Evolutionary conservation across 495 filamentous ascomycete genomes (phyloP).

Genomic region (Platismatia glauca): DNA sequence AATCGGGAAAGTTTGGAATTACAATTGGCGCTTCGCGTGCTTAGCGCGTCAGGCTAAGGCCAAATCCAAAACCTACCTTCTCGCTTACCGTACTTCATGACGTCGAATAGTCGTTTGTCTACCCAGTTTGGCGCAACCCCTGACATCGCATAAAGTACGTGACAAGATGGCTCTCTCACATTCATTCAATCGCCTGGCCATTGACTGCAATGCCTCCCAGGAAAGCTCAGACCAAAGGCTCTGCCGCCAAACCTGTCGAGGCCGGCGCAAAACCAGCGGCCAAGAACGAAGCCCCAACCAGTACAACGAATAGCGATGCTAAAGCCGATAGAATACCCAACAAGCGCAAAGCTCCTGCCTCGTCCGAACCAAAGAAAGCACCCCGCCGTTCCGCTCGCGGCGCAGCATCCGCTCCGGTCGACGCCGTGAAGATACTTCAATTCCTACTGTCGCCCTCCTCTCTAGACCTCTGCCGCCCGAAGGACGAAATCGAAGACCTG

Average conservation of each 20-base stretch:
- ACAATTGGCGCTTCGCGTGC: neutral
- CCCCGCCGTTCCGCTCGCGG: slow-evolving; percentile 21
- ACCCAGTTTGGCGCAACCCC: neutral
- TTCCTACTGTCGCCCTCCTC: slow-evolving; percentile 26
- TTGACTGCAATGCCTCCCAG: slow-evolving; percentile 20
- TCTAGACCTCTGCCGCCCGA: slow-evolving; percentile 25
- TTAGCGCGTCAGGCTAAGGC: neutral
- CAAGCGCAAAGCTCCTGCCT: slow-evolving; percentile 19
- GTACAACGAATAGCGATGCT: neutral
- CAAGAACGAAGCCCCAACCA: neutral
- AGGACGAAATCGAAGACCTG: slow-evolving; percentile 27
- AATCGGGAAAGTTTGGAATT: neutral
- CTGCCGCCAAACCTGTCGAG: neutral
- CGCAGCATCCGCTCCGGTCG: slow-evolving; percentile 5
- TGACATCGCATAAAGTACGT: neutral
- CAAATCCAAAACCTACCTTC: neutral
- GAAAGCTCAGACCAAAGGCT: slow-evolving; percentile 7
- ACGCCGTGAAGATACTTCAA: slow-evolving; percentile 22
- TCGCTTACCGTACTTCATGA: neutral
- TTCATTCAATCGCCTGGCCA: neutral
- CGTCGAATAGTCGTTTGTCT: neutral
- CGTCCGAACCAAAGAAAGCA: slow-evolving; percentile 16
- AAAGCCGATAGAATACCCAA: slow-evolving; percentile 5
- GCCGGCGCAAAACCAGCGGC: neutral
- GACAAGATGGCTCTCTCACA: slow-evolving; percentile 2